Evolutionary conservation across 495 filamentous ascomycete species (phyloP).

Genomic region (Xylaria scruposa): DNA sequence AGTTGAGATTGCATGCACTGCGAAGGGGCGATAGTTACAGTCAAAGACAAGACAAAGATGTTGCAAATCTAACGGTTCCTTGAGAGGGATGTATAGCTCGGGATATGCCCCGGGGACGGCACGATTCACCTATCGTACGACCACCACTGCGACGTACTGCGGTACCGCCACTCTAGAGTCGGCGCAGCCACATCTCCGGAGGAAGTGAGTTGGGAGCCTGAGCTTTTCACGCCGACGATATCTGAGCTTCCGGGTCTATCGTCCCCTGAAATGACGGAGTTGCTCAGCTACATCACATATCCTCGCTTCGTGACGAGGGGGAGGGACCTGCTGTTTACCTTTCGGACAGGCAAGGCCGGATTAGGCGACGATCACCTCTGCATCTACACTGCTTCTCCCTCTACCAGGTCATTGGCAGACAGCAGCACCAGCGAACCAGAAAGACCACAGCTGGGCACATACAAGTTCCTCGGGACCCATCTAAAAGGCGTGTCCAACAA

Average conservation of each 20-base stretch:
- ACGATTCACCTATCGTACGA: conserved; percentile 57
- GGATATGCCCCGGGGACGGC: conserved; percentile 54
- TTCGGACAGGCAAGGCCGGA: conserved; percentile 57
- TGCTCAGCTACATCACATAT: conserved; percentile 54
- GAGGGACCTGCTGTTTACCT: conserved; percentile 49
- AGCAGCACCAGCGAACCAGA: conserved; percentile 1
- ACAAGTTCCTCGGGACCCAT: conserved; percentile 45
- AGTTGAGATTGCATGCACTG: neutral
- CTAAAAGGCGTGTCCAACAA: conserved; percentile 54
- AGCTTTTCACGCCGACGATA: conserved; percentile 49
- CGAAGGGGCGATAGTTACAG: neutral
- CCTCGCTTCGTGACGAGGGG: conserved; percentile 49
- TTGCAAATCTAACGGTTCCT: conserved; percentile 10
- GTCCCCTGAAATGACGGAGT: conserved; percentile 21
- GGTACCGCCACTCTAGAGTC: conserved; percentile 50
- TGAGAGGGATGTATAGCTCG: conserved; percentile 39
- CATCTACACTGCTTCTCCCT: conserved; percentile 38
- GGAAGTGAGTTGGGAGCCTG: conserved; percentile 43
- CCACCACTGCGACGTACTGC: conserved; percentile 53
- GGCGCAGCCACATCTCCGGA: conserved; percentile 46
- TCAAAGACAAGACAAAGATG: neutral
- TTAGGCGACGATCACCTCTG: conserved; percentile 55
- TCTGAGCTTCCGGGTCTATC: conserved; percentile 48
- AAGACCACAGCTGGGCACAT: conserved; percentile 26
- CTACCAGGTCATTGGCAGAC: neutral